A percentile compares a stretch with the other conserved stretches of the same genome.
These are phyloP conservation scores for Melaleuca quinquenervia DNA, from an alignment of 345 rosid genomes.

Conservation along the genomic window DNA sequence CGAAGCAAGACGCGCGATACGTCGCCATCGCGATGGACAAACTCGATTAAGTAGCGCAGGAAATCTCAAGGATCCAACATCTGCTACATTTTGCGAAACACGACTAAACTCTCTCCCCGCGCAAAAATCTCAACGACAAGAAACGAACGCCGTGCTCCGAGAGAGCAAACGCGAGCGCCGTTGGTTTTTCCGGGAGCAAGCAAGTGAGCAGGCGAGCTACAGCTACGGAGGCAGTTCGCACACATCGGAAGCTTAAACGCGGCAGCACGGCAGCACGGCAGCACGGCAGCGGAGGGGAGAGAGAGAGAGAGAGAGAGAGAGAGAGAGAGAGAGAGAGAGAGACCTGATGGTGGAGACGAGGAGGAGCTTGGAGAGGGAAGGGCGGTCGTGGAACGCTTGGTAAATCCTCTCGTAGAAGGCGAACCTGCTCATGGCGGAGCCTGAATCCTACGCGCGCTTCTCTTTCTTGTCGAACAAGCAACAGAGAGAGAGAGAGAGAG, in stretches of 20 bases:
- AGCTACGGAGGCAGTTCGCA: neutral
- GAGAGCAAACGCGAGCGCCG: neutral
- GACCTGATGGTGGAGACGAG: slow-evolving; percentile 42
- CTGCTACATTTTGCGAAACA: neutral
- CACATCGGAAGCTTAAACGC: neutral
- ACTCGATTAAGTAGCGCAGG: neutral
- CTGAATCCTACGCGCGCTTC: neutral
- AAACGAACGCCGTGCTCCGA: neutral
- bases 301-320: neutral
- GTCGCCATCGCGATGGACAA: neutral
- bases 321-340: neutral
- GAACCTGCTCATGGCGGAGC: neutral
- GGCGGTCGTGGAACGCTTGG: slow-evolving; percentile 24
- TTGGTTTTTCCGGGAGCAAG: neutral
- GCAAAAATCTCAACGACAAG: neutral
- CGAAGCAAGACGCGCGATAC: neutral
- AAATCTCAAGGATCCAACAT: neutral
- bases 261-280: neutral
- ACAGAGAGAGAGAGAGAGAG: neutral
- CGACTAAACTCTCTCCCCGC: neutral
- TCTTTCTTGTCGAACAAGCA: neutral
- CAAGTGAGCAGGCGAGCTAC: neutral
- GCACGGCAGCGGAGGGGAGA: neutral
- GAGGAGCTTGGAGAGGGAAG: slow-evolving; percentile 41
- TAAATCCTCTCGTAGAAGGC: slow-evolving; percentile 27